Evolutionary conservation across 2,329 filamentous ascomycete species (phyloP), one percentile per base, ranked within the genome.

Genomic region (Orbilia blumenaviensis): DNA sequence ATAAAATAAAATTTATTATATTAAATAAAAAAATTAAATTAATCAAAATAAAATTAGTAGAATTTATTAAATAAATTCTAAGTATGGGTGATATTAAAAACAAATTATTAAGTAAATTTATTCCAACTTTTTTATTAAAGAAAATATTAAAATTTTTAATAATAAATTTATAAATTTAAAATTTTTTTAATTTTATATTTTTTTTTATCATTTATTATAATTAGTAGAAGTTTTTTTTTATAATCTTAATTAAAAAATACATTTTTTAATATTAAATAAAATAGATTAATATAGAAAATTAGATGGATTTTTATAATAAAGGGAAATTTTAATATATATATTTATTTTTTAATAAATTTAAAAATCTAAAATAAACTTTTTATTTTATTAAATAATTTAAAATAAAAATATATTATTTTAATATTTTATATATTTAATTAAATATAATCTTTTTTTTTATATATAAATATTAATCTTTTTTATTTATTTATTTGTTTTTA

Each of bases 101-200:
- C 4, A 42, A 36, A 42, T 42, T 61, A 61, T 42, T 25, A 23
- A 36, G n/a, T 25, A 42, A 25, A n/a, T 58, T 36, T 58, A 58
- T 36, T 34, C 29, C 29, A 34, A 34, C 29, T 10, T 10, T 34
- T 34, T 10, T 9, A 60, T 14, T 38, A 38, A 38, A 38, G 3
- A 38, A 38, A 23, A 27, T 42, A 25, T 2, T 61, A 42, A 61
- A 61, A 16, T 42, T 29, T 60, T 36, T 16, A 18, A 18, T 23
- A 9, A 14, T 9, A 21, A 38, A 4, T 18, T 21, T 23, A 14
- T 6, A 27, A 48, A 48, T 48, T 6, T 48, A 48, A 48, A n/a
- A 48, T 48, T 48, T 48, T 48, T 27, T 48, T 7, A 23, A 44
- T 23, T 44, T 44, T 44, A 23, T 44, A 48, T 48, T 48, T 8